phyloP scores from a whole-genome alignment of 768 basidiomycete species.

The Mycena floridula region DNA sequence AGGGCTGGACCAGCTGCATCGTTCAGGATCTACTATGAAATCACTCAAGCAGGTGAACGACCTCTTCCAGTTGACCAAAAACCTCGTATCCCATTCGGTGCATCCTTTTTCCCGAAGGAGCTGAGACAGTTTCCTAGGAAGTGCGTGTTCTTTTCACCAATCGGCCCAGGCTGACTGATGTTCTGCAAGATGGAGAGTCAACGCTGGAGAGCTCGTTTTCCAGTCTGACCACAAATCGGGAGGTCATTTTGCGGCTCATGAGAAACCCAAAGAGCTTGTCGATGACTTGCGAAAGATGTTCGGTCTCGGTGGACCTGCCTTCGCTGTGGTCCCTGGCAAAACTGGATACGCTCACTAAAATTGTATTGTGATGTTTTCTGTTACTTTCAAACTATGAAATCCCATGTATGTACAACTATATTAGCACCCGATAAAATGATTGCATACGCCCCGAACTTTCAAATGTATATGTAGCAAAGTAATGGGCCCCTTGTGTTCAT shows the following conservation, averaged over 20 bases:
- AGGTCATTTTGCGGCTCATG: slow-evolving; percentile 33
- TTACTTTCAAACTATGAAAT: no score
- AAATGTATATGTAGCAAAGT: no score
- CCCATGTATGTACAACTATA: no score
- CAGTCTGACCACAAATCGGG: slow-evolving; percentile 24
- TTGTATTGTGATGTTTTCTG: no score
- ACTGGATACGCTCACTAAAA: slow-evolving; percentile 22
- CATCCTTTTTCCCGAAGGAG: slow-evolving; percentile 27
- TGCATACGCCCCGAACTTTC: no score
- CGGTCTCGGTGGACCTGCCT: slow-evolving; percentile 26
- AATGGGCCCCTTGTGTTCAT: no score
- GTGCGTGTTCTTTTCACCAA: slow-evolving; percentile 12
- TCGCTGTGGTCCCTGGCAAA: slow-evolving; percentile 21
- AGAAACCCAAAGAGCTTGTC: slow-evolving; percentile 23
- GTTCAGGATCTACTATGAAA: slow-evolving; percentile 35
- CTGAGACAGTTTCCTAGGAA: slow-evolving; percentile 10
- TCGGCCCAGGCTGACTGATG: neutral
- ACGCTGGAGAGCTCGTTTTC: slow-evolving; percentile 23
- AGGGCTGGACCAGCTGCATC: slow-evolving; percentile 32
- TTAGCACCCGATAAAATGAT: no score
- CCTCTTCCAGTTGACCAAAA: neutral
- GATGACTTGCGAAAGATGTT: slow-evolving; percentile 26
- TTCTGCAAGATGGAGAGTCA: neutral
- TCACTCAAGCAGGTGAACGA: neutral
- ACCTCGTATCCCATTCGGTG: slow-evolving; percentile 21